phyloP scores from a whole-genome alignment of 208 protist genomes.

The Trypanosoma lewisi region DNA sequence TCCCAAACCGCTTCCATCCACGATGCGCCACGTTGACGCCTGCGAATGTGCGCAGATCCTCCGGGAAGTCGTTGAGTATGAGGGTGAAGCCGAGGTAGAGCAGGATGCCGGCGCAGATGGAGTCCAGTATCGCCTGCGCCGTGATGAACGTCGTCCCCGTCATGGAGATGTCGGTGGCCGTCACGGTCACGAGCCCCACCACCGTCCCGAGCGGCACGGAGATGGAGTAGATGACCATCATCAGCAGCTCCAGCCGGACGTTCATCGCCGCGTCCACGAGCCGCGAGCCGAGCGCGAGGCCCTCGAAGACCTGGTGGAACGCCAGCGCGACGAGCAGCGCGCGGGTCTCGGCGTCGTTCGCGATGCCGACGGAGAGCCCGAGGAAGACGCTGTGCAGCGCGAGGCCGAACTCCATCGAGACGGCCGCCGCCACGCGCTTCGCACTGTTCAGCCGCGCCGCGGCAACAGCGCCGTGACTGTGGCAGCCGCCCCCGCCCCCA shows the following conservation, averaged over 20 bases:
- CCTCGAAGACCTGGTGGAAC: slow-evolving; percentile 75
- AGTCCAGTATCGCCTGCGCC: slow-evolving; percentile 42
- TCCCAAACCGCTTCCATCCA: slow-evolving; percentile 25
- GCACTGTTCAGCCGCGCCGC: background rate
- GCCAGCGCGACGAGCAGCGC: slow-evolving; percentile 45
- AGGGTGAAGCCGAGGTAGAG: slow-evolving; percentile 65
- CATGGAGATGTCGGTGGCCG: slow-evolving; percentile 24
- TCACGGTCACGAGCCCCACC: slow-evolving; percentile 31
- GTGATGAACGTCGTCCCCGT: slow-evolving; percentile 39
- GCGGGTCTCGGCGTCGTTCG: slow-evolving; percentile 37
- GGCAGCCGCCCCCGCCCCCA: background rate
- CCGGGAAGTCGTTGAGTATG: slow-evolving; percentile 57
- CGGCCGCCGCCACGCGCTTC: slow-evolving; percentile 26
- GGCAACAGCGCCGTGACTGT: slow-evolving; percentile 10
- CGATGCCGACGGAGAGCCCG: slow-evolving; percentile 53
- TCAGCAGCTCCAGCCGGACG: slow-evolving; percentile 28
- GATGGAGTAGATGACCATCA: slow-evolving; percentile 42
- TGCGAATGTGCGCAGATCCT: slow-evolving; percentile 33
- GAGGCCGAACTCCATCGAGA: slow-evolving; percentile 56
- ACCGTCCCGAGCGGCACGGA: slow-evolving; percentile 47
- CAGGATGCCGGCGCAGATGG: slow-evolving; percentile 63
- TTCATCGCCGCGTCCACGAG: slow-evolving; percentile 48
- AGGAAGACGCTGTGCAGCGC: slow-evolving; percentile 71
- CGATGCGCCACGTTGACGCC: slow-evolving; percentile 2
- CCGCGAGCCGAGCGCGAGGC: slow-evolving; percentile 55